Conservation (phyloP, 192 early-diverging fungal genomes). For the Obelidium mucronatum region DNA sequence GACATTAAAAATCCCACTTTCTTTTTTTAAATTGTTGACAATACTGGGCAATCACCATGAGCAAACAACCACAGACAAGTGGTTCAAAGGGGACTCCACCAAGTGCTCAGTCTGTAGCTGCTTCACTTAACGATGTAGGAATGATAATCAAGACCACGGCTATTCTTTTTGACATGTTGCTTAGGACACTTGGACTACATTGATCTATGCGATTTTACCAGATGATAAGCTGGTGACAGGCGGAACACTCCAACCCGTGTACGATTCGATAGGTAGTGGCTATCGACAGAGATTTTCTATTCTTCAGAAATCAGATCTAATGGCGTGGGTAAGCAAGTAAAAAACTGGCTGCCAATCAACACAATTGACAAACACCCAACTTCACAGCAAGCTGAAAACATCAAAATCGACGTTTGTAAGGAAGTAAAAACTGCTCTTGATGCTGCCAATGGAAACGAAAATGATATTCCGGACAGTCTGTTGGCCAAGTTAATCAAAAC, state of each 20-base stretch:
- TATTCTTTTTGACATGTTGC: background rate
- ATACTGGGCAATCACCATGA: too few species aligned
- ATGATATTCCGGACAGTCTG: slow-evolving; percentile 47
- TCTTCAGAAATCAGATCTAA: slow-evolving; percentile 40
- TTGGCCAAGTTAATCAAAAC: slow-evolving; percentile 54
- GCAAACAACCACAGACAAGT: background rate
- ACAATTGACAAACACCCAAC: too few species aligned
- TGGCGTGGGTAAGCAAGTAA: slow-evolving; percentile 52
- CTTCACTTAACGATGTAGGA: slow-evolving; percentile 5
- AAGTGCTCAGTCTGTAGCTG: background rate
- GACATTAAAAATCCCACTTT: too few species aligned
- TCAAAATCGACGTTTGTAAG: slow-evolving; percentile 54
- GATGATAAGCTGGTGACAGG: slow-evolving; percentile 10
- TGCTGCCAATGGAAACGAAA: slow-evolving; percentile 29
- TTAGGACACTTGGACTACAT: slow-evolving; percentile 15
- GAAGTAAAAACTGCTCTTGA: slow-evolving; percentile 55
- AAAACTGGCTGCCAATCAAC: too few species aligned
- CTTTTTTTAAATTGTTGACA: too few species aligned
- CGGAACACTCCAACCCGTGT: slow-evolving; percentile 21
- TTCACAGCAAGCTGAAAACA: slow-evolving; percentile 48
- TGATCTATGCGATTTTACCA: slow-evolving; percentile 17
- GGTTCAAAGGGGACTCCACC: background rate
- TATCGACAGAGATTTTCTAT: slow-evolving; percentile 49
- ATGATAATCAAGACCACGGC: background rate
- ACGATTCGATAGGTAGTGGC: slow-evolving; percentile 49